A percentile compares a stretch with the other conserved stretches of the same genome.
Evolutionary conservation across 129 eudicot genomes (phyloP).

Genomic region (Flaveria ramosissima): DNA sequence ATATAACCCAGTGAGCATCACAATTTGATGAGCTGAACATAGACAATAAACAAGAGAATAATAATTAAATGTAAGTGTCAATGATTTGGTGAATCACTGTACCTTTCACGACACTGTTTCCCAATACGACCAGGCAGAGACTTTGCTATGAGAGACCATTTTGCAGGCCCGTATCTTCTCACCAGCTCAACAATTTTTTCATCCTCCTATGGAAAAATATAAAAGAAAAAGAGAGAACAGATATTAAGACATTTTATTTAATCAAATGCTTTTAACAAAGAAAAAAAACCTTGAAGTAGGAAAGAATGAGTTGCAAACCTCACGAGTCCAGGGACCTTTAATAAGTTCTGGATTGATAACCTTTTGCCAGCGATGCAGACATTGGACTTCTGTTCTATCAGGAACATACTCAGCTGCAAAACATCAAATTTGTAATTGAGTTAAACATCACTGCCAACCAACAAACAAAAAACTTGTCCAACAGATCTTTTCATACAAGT

Average conservation of each 20-base stretch:
- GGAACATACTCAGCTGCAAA: slow-evolving; percentile 88
- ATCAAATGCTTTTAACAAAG: background rate
- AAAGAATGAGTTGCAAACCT: slow-evolving; percentile 50
- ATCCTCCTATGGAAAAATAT: slow-evolving; percentile 65
- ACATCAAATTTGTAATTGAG: slow-evolving; percentile 31
- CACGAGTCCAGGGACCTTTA: slow-evolving; percentile 97
- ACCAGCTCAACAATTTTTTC: slow-evolving; percentile 74
- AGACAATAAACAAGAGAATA: background rate
- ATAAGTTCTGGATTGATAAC: slow-evolving; percentile 96
- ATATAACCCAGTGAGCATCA: background rate
- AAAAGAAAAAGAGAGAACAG: slow-evolving; percentile 1
- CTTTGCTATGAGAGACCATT: slow-evolving; percentile 92
- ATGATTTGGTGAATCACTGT: slow-evolving; percentile 5
- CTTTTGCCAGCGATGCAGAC: slow-evolving; percentile 98
- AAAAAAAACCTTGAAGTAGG: slow-evolving; percentile 10
- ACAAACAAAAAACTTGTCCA: too few relatives aligned
- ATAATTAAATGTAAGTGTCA: background rate
- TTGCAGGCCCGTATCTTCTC: slow-evolving; percentile 75
- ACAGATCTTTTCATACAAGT: too few relatives aligned
- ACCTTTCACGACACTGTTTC: slow-evolving; percentile 99
- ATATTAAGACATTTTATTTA: background rate
- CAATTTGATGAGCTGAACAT: background rate
- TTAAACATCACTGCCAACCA: background rate
- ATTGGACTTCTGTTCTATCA: slow-evolving; percentile 94
- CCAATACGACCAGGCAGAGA: slow-evolving; percentile 94